These are phyloP conservation scores for Rhodosporidiobolus odoratus DNA, from an alignment of 768 basidiomycete species.

Conservation along the genomic window DNA sequence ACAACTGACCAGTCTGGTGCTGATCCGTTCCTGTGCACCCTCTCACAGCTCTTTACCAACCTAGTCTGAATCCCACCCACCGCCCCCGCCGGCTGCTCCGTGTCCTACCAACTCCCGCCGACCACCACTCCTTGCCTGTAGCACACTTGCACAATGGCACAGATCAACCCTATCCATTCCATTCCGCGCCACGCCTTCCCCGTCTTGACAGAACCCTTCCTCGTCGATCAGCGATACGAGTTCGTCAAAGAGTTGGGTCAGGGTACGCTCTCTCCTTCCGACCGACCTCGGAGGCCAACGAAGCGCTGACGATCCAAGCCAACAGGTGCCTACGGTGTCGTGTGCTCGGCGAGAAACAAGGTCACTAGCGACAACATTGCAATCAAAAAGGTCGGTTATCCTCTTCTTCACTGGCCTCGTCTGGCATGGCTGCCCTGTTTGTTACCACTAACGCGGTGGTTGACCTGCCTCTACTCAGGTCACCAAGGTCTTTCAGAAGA, in stretches of 20 bases:
- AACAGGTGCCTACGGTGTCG: conserved; percentile 33
- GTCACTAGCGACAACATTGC: conserved; percentile 81
- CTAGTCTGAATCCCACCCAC: too few relatives aligned
- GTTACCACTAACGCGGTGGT: too few relatives aligned
- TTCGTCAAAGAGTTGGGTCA: conserved; percentile 84
- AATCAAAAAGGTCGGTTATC: conserved; percentile 80
- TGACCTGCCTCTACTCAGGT: conserved; percentile 40
- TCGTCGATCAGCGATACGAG: conserved; percentile 82
- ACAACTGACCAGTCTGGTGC: too few relatives aligned
- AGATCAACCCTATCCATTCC: conserved; percentile 15
- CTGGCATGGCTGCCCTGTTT: too few relatives aligned
- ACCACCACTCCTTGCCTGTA: not conserved
- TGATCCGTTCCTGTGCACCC: too few relatives aligned
- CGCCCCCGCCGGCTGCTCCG: too few relatives aligned
- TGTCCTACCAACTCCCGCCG: not conserved
- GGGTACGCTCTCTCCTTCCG: conserved; percentile 31
- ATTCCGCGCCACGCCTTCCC: conserved; percentile 53
- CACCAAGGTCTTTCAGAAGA: conserved; percentile 52
- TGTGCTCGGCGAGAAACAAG: conserved; percentile 56
- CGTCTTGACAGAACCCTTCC: conserved; percentile 76
- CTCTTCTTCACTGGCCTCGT: not conserved
- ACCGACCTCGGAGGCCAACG: not conserved
- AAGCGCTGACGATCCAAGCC: too few relatives aligned
- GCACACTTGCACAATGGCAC: not conserved
- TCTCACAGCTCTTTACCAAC: too few relatives aligned